A percentile compares a stretch with the other conserved stretches of the same genome.
phyloP scores from a whole-genome alignment of 176 grass and related monocot species.

The Thinopyrum elongatum region DNA sequence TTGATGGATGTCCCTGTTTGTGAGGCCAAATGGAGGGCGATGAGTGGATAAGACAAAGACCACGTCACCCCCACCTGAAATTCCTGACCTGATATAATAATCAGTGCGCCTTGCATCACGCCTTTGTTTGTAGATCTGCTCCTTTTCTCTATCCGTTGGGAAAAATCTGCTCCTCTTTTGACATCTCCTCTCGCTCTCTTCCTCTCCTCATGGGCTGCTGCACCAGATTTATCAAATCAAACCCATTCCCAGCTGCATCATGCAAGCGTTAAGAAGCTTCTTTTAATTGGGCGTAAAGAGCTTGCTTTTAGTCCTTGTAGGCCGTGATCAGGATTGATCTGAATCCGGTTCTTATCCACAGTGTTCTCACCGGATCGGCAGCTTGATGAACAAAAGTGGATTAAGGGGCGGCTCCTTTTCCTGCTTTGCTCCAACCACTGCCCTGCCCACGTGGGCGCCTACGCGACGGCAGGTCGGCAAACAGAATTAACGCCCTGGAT shows the following conservation, averaged over 20 bases:
- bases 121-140: not conserved
- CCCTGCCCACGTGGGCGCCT: not conserved
- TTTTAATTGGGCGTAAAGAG: not conserved
- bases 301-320: not conserved
- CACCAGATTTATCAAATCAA: not conserved
- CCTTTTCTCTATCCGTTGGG: not conserved
- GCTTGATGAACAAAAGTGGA: not conserved
- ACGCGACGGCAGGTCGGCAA: not conserved
- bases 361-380: not conserved
- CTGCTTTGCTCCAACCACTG: constrained; percentile 8
- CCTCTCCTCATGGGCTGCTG: not conserved
- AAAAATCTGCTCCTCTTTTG: not conserved
- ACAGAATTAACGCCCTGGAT: not conserved
- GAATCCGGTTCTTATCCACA: constrained; percentile 20
- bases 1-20: not conserved
- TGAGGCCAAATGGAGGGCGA: constrained; percentile 13
- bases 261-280: constrained; percentile 21
- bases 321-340: constrained; percentile 15
- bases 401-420: not conserved
- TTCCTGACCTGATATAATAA: not conserved
- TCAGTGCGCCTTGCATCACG: constrained; percentile 30
- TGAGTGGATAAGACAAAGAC: not conserved
- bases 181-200: not conserved
- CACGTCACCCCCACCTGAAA: constrained; percentile 19
- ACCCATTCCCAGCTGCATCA: not conserved